Base-by-base conservation (phyloP, 352 stramenopile genomes). In the Pythium rhizo-oryzae region DNA sequence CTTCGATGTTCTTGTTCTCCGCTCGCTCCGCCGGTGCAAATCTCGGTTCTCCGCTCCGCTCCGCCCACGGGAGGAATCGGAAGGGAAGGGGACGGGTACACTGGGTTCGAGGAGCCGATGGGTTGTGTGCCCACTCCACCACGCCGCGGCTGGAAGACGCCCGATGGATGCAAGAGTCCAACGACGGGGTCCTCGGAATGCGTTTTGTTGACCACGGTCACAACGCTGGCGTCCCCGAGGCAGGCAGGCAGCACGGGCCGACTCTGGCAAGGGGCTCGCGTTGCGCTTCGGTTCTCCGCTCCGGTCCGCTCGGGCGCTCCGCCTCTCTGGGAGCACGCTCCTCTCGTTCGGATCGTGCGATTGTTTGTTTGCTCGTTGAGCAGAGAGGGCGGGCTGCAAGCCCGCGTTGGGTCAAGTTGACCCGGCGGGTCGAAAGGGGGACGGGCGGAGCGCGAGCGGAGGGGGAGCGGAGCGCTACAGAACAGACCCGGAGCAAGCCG, bases 341-440 rank as follows among this genome's bases (percentile, higher is more conserved):
- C 63, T 64, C 47, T 55, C 37, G 46, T 64, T 68, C 66, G 55
- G 66, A 65, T 72, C 66, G 66, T 72, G 52, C 44, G 66, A 61
- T 72, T 64, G 66, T 72, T 72, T 56, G 50, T 62, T 62, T 62
- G 53, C 30, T 65, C 24, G 39, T 30, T 50, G 51, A 57, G 16
- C 56, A 54, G 21, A 46, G 56, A 47, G 41, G 41, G 41, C 41
- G 15, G 62, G 47, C 1, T 8, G 33, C 58, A 69, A 63, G 44
- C 50, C 52, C 21, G 60, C 49, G n/a, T 58, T 50, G 44, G 56
- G 39, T 67, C 49, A 58, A 43, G 16, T 43, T 58, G 49, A 41
- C 56, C 56, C 39, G 39, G 23, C 59, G 2, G 35, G 49, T 52
- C 30, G 59, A 53, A 55, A 66, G 37, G 33, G 59, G 59, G 59